Evolutionary conservation across 2,329 filamentous ascomycete genomes (phyloP).

Genomic region (Verticillium dahliae): DNA sequence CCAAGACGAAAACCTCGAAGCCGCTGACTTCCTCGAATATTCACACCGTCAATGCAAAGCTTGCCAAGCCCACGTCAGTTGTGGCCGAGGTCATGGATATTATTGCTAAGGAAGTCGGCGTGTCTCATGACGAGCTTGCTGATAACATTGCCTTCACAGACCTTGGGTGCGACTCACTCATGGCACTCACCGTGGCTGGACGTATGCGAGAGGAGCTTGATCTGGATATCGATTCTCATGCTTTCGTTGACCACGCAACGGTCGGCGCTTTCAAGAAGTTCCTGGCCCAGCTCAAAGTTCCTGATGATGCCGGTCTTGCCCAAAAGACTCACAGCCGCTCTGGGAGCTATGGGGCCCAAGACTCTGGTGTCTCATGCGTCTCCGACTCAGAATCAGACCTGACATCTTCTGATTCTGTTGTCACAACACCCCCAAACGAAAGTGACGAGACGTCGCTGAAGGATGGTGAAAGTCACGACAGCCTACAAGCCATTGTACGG

Average conservation of each 20-base stretch:
- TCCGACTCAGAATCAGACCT: conserved; percentile 37
- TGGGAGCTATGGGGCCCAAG: conserved; percentile 16
- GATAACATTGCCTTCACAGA: conserved; percentile 51
- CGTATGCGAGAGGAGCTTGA: conserved; percentile 53
- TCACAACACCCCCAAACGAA: conserved; percentile 44
- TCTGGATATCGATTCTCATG: conserved; percentile 43
- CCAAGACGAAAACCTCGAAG: conserved; percentile 32
- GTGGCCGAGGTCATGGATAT: conserved; percentile 42
- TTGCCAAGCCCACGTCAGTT: conserved; percentile 33
- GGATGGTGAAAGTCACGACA: conserved; percentile 30
- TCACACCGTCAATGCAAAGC: conserved; percentile 41
- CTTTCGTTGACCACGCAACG: conserved; percentile 48
- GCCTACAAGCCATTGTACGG: conserved; percentile 48
- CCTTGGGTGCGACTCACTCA: conserved; percentile 55
- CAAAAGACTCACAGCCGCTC: conserved; percentile 8
- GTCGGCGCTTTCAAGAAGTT: conserved; percentile 45
- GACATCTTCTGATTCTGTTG: conserved; percentile 36
- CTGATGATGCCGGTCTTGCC: conserved; percentile 1
- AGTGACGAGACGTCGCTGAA: conserved; percentile 44
- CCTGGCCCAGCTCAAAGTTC: conserved; percentile 26
- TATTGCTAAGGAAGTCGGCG: conserved; percentile 49
- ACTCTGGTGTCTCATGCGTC: conserved; percentile 27
- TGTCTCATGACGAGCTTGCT: conserved; percentile 46
- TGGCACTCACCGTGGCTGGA: conserved; percentile 50
- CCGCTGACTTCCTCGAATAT: conserved; percentile 40